These are phyloP conservation scores for Candida coquimbonensis DNA, from an alignment of 805 yeast species.

Conservation along the genomic window DNA sequence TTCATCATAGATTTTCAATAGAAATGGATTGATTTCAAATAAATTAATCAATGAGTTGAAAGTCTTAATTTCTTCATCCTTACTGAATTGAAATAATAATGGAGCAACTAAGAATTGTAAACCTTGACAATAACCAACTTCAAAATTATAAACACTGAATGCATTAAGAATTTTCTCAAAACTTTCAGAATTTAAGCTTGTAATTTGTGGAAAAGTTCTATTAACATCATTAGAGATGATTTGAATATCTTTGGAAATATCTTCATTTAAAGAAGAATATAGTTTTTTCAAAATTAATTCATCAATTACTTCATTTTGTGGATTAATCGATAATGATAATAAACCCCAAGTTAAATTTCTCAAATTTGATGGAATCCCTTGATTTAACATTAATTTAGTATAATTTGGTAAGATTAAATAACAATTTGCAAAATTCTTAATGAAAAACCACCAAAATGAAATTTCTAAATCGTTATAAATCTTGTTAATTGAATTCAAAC, in stretches of 20 bases:
- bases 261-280: conserved; percentile 32
- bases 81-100: conserved; percentile 36
- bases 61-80: conserved; percentile 28
- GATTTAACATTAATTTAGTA: conserved; percentile 35
- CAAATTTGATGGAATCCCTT: conserved; percentile 39
- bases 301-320: conserved; percentile 13
- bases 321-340: conserved; percentile 18
- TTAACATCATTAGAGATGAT: conserved; percentile 50
- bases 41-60: conserved; percentile 48
- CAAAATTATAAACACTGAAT: conserved; percentile 55
- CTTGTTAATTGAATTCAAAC: conserved; percentile 11
- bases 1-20: conserved; percentile 44
- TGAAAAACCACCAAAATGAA: conserved; percentile 38
- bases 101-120: conserved; percentile 57
- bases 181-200: conserved; percentile 37
- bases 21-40: conserved; percentile 48
- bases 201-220: conserved; percentile 52
- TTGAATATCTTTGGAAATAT: conserved; percentile 35
- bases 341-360: conserved; percentile 39
- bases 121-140: conserved; percentile 67
- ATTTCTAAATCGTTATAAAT: conserved; percentile 25
- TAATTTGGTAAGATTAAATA: conserved; percentile 40
- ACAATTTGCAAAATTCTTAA: conserved; percentile 38
- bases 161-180: conserved; percentile 54
- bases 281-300: conserved; percentile 24